Conservation (phyloP, 1,284 basidiomycete species). For the Taiwanofungus camphoratus region DNA sequence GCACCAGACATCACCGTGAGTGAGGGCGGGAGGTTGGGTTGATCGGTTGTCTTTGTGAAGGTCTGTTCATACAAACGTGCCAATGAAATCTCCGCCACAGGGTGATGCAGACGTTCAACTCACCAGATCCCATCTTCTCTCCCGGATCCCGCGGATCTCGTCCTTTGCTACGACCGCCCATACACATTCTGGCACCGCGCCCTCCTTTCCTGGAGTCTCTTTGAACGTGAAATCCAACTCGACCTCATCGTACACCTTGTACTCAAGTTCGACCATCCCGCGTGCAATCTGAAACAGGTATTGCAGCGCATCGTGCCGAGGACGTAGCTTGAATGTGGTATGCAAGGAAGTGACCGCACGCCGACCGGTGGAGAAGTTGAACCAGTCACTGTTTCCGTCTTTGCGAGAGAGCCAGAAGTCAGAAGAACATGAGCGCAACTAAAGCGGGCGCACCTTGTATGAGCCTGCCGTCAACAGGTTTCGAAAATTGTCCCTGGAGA, state of each 20-base stretch:
- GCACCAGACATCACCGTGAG: constrained; percentile 72
- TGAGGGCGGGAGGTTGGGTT: constrained; percentile 48
- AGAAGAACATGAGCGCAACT: background rate
- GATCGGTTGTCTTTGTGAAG: constrained; percentile 75
- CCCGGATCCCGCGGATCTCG: constrained; percentile 62
- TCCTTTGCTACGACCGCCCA: constrained; percentile 82
- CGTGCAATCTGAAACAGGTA: constrained; percentile 53
- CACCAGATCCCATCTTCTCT: constrained; percentile 82
- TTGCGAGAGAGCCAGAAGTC: constrained; percentile 33
- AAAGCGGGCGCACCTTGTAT: constrained; percentile 20
- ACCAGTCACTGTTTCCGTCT: constrained; percentile 76
- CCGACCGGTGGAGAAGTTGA: constrained; percentile 82
- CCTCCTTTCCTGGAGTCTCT: constrained; percentile 29
- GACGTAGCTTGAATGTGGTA: constrained; percentile 70
- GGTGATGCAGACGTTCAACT: constrained; percentile 26
- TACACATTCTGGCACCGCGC: constrained; percentile 59
- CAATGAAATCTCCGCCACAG: background rate
- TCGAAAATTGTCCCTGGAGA: constrained; percentile 64
- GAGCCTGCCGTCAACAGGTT: constrained; percentile 41
- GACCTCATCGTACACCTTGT: constrained; percentile 61
- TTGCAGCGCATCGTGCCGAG: constrained; percentile 78
- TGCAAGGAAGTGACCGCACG: constrained; percentile 73
- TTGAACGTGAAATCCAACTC: constrained; percentile 75
- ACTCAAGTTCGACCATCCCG: constrained; percentile 70
- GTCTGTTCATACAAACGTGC: constrained; percentile 40